Evolutionary conservation across 306 rosid species (phyloP), one percentile per base, ranked within the genome.

Genomic region (Gastrolobium bilobum): DNA sequence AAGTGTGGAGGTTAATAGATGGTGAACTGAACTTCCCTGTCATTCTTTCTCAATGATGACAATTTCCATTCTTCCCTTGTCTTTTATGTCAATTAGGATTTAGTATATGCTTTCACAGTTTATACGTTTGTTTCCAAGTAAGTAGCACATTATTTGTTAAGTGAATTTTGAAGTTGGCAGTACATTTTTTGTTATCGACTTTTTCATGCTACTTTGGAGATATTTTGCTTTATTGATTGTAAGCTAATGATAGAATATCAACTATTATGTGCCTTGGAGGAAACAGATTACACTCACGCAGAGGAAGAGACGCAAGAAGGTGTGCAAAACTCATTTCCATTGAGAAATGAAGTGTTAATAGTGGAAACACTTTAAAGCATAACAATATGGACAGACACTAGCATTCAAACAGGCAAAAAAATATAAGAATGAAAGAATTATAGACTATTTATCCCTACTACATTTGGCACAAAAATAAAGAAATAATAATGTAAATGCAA

Each of bases 371-470:
- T 20, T 20, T 20, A 20, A 20, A 20, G 26, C 26, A 20, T 20
- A 20, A 20, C 26, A 20, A 13, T 51, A 85, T 84, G 53, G 83
- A 85, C 90, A 79, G 52, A 82, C 79, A 31, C 79, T 29, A 68
- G 59, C 47, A 69, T 46, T 46, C 37, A 48, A 73, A 56, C 64
- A 43, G 47, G 7, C 80, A 87, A 81, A 89, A 85, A 58, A 78
- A 83, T 70, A 50, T 58, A 87, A 84, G 88, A 89, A 89, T 89
- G 87, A 87, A 89, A 79, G 90, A 87, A 89, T 89, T 38, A 53
- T 67, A 66, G 73, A 57, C 78, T 56, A 60, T 1, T 8, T 60
- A 44, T 3, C 53, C 50, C 68, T 42, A 51, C 63, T 52, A 53
- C 57, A 3, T 53, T 6, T 38, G 39, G 79, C 59, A 29, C 5